These are phyloP conservation scores for Aspergillus avenaceus DNA, from an alignment of 495 filamentous ascomycete species.

Conservation along the genomic window DNA sequence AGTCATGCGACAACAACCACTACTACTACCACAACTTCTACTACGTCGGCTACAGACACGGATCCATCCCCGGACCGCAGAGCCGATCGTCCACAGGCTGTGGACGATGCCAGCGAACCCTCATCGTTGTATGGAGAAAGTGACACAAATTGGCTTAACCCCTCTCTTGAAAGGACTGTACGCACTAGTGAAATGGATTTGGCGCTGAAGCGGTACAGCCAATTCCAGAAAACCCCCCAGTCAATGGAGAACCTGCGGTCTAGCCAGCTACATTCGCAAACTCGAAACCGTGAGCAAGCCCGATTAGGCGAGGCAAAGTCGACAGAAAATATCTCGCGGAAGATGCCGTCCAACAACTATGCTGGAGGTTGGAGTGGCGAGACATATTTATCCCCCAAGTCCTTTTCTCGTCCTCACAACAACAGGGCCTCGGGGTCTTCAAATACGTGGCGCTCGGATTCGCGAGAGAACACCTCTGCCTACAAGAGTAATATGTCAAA, in stretches of 20 bases:
- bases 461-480: conserved; percentile 5
- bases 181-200: conserved; percentile 37
- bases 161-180: conserved; percentile 29
- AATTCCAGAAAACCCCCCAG: conserved; percentile 11
- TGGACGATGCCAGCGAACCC: conserved; percentile 10
- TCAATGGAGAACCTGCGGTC: conserved; percentile 2
- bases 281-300: conserved; percentile 24
- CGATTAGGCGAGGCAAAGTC: conserved; percentile 17
- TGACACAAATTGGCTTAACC: conserved; percentile 23
- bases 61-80: conserved; percentile 15
- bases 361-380: conserved; percentile 18
- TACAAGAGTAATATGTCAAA: conserved; percentile 27
- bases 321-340: conserved; percentile 11
- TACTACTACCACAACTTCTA: conserved; percentile 25
- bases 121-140: conserved; percentile 18
- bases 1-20: conserved; percentile 14
- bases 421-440: conserved; percentile 9
- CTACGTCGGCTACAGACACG: conserved; percentile 25
- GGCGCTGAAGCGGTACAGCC: conserved; percentile 32
- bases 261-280: conserved; percentile 7
- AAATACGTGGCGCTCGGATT: conserved; percentile 14
- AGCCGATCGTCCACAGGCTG: neutral
- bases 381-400: conserved; percentile 17
- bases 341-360: conserved; percentile 19
- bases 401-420: conserved; percentile 3